These are phyloP conservation scores for Pneumocystis wakefieldiae DNA, from an alignment of 1,139 yeast genomes.

Conservation along the genomic window DNA sequence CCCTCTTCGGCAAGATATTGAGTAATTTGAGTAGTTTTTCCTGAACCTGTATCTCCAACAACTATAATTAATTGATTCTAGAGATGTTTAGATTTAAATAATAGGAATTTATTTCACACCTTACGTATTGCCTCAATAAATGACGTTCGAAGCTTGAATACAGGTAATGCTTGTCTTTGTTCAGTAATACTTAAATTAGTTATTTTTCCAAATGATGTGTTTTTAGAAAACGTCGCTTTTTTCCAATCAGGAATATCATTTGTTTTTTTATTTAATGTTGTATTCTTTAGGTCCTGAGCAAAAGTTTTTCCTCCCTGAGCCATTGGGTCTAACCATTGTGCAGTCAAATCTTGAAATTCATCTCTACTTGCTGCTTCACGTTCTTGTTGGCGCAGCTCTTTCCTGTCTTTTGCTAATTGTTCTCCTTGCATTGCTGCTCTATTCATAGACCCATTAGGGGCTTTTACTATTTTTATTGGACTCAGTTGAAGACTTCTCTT, in stretches of 20 bases:
- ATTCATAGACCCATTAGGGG: slow-evolving; percentile 66
- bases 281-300: slow-evolving; percentile 15
- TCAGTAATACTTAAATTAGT: slow-evolving; percentile 41
- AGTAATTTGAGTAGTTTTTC: slow-evolving; percentile 86
- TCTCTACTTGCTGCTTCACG: slow-evolving; percentile 18
- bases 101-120: not conserved
- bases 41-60: slow-evolving; percentile 95
- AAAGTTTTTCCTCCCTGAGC: slow-evolving; percentile 12
- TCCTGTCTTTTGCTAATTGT: slow-evolving; percentile 45
- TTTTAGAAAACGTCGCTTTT: slow-evolving; percentile 26
- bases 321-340: slow-evolving; percentile 17
- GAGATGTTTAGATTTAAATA: not conserved
- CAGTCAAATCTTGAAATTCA: slow-evolving; percentile 17
- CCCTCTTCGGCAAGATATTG: slow-evolving; percentile 77
- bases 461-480: slow-evolving; percentile 44
- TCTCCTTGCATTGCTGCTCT: slow-evolving; percentile 73
- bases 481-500: slow-evolving; percentile 31
- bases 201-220: slow-evolving; percentile 40
- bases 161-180: slow-evolving; percentile 62
- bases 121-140: slow-evolving; percentile 42
- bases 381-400: slow-evolving; percentile 41
- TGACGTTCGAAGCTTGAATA: slow-evolving; percentile 44
- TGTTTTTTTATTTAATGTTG: slow-evolving; percentile 15
- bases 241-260: slow-evolving; percentile 34
- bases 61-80: slow-evolving; percentile 64